Evolutionary conservation across 768 basidiomycete species (phyloP), one percentile per base, ranked within the genome.

Genomic region (Tylopilus cervinicoccineus): DNA sequence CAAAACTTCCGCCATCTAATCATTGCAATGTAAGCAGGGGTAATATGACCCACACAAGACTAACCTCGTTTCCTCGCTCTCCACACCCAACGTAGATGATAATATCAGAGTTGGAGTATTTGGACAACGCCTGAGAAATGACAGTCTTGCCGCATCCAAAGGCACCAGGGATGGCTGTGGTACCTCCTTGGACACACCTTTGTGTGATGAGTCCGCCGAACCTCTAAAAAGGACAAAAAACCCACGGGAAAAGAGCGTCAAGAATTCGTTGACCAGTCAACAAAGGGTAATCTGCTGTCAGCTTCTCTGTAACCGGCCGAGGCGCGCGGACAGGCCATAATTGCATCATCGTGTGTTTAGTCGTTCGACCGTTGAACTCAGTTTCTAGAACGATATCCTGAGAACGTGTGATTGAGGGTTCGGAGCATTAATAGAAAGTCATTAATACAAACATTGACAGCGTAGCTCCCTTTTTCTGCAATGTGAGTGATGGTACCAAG

Each of bases 91-190:
- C 96, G 64, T 99, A 99, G 58, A 99, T 83, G 65, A 99, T 97
- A 61, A 98, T 97, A 68, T 98, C 95, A 58, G 93, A 96, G 75
- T 99, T 99, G 23, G 96, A 99, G 72, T 83, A 99, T 69, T 99
- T 99, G 50, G 95, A 97, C 56, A 98, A 74, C 17, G 95, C 95
- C 72, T 97, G 90, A 23, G 93, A 97, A 62, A 99, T 99, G 61
- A 99, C 96, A 24, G 95, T 98, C 76, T 96, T 96, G 61, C 93
- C 93, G 62, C 94, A 97, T 62, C 96, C 96, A 69, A 99, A 99
- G 58, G 96, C 96, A 56, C 96, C 96, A 20, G 96, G 96, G 71
- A 98, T 99, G 51, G 93, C 92, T 2, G 93, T 96, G 11, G 93
- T 96, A 36, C 93, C 93, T 48, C 93, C 93, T 73, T 96, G 93